Base-by-base conservation (phyloP, 306 rosid genomes). In the Fragaria vesca region DNA sequence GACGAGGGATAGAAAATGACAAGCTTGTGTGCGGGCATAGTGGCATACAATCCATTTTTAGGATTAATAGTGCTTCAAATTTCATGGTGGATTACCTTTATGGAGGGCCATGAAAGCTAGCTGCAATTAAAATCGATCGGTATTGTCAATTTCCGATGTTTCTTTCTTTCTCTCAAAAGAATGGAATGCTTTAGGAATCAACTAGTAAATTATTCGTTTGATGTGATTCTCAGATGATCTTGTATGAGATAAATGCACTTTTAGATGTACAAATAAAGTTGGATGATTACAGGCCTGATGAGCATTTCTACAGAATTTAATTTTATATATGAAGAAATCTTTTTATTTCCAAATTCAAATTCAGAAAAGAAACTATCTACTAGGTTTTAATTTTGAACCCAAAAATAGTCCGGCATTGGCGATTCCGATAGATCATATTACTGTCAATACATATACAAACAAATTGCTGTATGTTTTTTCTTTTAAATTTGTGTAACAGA, bases 1-100 rank as follows among this genome's bases (percentile, higher is more conserved):
- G 47, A 45, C 24, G 66, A 65, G 46, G 21, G 54, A 6, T 21
- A n/a, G 71, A 71, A 65, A 79, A 80, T 76, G 83, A 79, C 86
- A 66, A 76, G 34, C 20, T 40, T 72, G 26, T 38, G 75, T 65
- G 62, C 18, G 18, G 12, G 21, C 10, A 9, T 21, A 58, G 60
- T 58, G 3, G 24, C 24, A 71, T 65, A 34, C n/a, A 76, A 28
- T 48, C 76, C 79, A 16, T 45, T 34, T 42, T 51, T 76, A 36
- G 42, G 68, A 21, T 73, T 10, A 2, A 0, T 8, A 57, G 2
- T 66, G 71, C 73, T 58, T 65, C 74, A 50, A 38, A 73, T 50
- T 3, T 12, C 42, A 43, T 57, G 79, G 79, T 55, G 71, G 79
- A 80, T 54, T 45, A 58, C 66, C 82, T 50, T 72, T 74, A 72